Percentiles rank a stretch among this genome's conserved stretches.
Evolutionary conservation across 495 filamentous ascomycete species (phyloP).

Genomic region (Viridothelium virens): DNA sequence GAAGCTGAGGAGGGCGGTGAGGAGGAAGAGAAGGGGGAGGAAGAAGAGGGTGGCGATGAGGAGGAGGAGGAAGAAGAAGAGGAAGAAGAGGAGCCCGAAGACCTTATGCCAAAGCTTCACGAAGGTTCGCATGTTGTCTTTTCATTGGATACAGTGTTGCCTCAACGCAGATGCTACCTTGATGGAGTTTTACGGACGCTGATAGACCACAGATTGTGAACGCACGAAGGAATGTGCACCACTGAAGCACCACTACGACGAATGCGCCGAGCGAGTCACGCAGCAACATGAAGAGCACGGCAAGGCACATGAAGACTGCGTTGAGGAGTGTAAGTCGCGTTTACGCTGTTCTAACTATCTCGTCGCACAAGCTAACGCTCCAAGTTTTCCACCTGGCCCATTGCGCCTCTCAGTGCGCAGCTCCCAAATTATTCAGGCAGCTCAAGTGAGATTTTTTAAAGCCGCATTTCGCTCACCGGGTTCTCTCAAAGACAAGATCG

Average conservation of each 20-base stretch:
- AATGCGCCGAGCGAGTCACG: constrained; percentile 91
- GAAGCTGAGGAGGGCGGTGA: constrained; percentile 45
- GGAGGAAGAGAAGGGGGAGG: constrained; percentile 41
- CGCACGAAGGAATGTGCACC: constrained; percentile 75
- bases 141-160: constrained; percentile 1
- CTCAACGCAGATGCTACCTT: background rate
- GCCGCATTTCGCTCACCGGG: background rate
- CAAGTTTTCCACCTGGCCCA: constrained; percentile 96
- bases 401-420: constrained; percentile 84
- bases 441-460: constrained; percentile 58
- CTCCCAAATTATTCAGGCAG: constrained; percentile 84
- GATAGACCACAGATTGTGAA: constrained; percentile 62
- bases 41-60: constrained; percentile 43
- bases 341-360: background rate
- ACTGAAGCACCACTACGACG: constrained; percentile 94
- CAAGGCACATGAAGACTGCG: constrained; percentile 81
- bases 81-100: constrained; percentile 81
- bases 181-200: background rate
- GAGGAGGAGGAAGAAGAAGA: constrained; percentile 74
- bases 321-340: constrained; percentile 85
- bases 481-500: background rate
- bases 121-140: constrained; percentile 61
- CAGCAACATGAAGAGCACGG: constrained; percentile 57
- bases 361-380: constrained; percentile 13
- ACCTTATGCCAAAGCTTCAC: constrained; percentile 80